These are phyloP conservation scores for Westerdykella sp. DNA, from an alignment of 2,329 filamentous ascomycete species.

Conservation along the genomic window DNA sequence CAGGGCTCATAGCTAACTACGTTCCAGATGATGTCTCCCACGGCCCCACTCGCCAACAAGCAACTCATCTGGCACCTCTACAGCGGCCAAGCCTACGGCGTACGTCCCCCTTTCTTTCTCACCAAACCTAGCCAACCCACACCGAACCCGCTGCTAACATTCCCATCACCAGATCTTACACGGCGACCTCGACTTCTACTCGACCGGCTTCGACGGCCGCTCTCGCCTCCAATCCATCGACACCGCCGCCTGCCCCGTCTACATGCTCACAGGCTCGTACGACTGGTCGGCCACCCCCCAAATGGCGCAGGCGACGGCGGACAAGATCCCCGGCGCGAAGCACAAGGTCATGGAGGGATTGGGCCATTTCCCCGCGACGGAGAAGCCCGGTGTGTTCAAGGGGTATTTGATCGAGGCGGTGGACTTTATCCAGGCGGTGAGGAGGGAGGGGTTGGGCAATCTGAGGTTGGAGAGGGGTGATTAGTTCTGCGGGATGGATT, in stretches of 20 bases:
- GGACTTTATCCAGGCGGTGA: constrained; percentile 34
- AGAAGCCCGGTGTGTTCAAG: constrained; percentile 39
- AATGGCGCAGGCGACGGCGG: constrained; percentile 43
- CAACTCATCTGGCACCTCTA: constrained; percentile 48
- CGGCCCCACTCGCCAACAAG: constrained; percentile 41
- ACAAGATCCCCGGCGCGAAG: constrained; percentile 43
- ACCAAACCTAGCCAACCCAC: neutral
- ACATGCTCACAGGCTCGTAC: constrained; percentile 48
- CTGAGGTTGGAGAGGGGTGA: constrained; percentile 18
- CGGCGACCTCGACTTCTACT: constrained; percentile 48
- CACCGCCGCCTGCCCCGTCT: constrained; percentile 45
- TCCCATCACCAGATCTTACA: constrained; percentile 39
- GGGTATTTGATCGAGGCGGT: constrained; percentile 35
- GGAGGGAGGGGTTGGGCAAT: constrained; percentile 24
- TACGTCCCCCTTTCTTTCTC: constrained; percentile 6
- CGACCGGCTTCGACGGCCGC: constrained; percentile 46
- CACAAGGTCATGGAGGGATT: constrained; percentile 43
- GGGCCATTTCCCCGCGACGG: constrained; percentile 46
- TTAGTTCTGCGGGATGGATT: too few species aligned
- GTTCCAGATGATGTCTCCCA: constrained; percentile 43
- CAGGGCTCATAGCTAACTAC: constrained; percentile 3
- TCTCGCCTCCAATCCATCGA: constrained; percentile 42
- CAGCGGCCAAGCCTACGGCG: constrained; percentile 45
- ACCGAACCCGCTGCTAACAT: neutral
- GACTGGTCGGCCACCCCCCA: constrained; percentile 45